A percentile compares a stretch with the other conserved stretches of the same genome.
Conservation (phyloP, 75 land plant species). For the Picea sitchensis region DNA sequence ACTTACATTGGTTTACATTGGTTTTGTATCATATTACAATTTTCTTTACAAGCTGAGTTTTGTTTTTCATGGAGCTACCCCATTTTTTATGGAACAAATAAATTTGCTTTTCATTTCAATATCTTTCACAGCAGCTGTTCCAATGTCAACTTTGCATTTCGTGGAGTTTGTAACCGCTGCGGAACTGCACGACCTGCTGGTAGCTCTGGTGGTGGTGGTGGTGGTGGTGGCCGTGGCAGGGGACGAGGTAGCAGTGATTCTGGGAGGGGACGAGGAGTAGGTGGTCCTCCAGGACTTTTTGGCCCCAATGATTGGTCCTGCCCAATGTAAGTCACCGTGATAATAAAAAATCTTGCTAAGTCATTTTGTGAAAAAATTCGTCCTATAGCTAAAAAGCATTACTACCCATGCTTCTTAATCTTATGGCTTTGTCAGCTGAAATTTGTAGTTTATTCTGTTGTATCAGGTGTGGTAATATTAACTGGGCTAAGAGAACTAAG, state of each 20-base stretch:
- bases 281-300: conserved; percentile 80
- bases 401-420: neutral
- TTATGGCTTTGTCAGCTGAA: neutral
- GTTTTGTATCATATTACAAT: neutral
- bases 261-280: conserved; percentile 43
- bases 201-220: conserved; percentile 37
- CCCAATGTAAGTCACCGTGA: conserved; percentile 71
- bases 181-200: conserved; percentile 90
- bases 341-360: neutral
- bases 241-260: conserved; percentile 56
- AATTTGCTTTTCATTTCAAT: conserved; percentile 6
- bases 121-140: conserved; percentile 54
- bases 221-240: conserved; percentile 67
- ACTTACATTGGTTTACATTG: neutral
- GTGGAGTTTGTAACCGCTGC: conserved; percentile 96
- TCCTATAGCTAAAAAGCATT: neutral
- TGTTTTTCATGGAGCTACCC: neutral
- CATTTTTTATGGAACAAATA: neutral
- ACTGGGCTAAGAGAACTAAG: conserved; percentile 94
- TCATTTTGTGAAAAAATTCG: neutral
- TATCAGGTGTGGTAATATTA: conserved; percentile 93
- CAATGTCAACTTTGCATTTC: conserved; percentile 93
- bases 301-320: conserved; percentile 98
- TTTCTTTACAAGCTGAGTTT: neutral
- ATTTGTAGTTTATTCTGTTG: neutral